phyloP scores from a whole-genome alignment of 306 rosid species.

The Phaseolus lunatus region DNA sequence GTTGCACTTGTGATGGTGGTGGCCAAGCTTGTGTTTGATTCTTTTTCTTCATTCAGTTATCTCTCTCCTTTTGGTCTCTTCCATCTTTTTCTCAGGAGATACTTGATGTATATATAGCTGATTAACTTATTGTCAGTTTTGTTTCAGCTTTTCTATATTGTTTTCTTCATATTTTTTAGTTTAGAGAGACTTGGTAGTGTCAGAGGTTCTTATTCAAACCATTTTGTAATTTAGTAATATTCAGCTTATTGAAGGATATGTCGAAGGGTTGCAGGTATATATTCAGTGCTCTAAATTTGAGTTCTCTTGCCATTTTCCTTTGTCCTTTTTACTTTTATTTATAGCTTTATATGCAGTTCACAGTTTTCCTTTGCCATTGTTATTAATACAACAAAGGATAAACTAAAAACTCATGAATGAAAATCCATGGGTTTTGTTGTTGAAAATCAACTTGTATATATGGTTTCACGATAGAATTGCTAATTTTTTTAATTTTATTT shows the following conservation, averaged over 20 bases:
- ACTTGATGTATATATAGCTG: background rate
- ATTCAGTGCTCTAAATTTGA: background rate
- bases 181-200: conserved; percentile 1
- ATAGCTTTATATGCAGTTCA: background rate
- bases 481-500: too few relatives aligned
- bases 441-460: too few relatives aligned
- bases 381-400: background rate
- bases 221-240: conserved; percentile 5
- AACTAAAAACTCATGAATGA: background rate
- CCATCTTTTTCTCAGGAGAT: background rate
- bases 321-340: background rate
- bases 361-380: background rate
- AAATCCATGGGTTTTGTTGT: background rate
- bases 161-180: background rate
- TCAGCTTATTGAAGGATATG: background rate
- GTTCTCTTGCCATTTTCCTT: background rate
- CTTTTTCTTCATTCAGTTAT: background rate
- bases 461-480: too few relatives aligned
- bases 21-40: conserved; percentile 56
- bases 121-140: background rate
- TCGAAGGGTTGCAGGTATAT: background rate
- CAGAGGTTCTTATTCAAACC: background rate
- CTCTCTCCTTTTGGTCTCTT: background rate
- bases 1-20: conserved; percentile 78
- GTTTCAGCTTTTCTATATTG: background rate